phyloP scores from a whole-genome alignment of 1,284 basidiomycete species.

The Singerocomus inundabilis region DNA sequence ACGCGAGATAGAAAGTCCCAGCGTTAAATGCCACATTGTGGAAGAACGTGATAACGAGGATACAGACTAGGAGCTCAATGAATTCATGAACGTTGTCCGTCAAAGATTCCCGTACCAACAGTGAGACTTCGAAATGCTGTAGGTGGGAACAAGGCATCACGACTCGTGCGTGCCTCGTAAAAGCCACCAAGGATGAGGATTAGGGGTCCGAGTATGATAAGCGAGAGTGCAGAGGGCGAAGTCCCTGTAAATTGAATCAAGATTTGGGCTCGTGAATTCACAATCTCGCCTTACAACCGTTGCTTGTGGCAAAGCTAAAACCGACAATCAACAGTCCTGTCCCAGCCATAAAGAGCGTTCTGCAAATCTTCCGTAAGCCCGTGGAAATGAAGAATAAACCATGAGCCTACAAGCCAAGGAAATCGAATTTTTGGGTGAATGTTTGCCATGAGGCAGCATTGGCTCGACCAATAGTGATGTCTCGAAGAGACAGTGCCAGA shows the following conservation, averaged over 20 bases:
- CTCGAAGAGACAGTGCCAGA: slow-evolving; percentile 55
- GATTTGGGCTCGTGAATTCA: slow-evolving; percentile 7
- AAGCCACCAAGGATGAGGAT: slow-evolving; percentile 56
- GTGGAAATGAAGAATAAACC: slow-evolving; percentile 15
- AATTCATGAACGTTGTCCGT: slow-evolving; percentile 14
- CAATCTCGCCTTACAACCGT: slow-evolving; percentile 56
- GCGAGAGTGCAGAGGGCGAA: slow-evolving; percentile 54
- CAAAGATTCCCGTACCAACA: slow-evolving; percentile 45
- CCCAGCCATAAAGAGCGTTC: slow-evolving; percentile 70
- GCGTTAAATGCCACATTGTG: slow-evolving; percentile 80
- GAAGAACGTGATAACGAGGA: slow-evolving; percentile 68
- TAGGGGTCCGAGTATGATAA: slow-evolving; percentile 54
- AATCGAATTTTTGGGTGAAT: slow-evolving; percentile 63
- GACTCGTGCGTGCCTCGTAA: slow-evolving; percentile 62
- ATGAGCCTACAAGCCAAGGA: slow-evolving; percentile 64
- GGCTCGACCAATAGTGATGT: slow-evolving; percentile 46
- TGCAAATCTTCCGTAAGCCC: slow-evolving; percentile 34
- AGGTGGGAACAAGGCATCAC: slow-evolving; percentile 71
- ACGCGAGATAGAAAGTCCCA: slow-evolving; percentile 77
- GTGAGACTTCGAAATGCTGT: slow-evolving; percentile 57
- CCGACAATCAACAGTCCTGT: slow-evolving; percentile 72
- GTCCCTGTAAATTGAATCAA: slow-evolving; percentile 47
- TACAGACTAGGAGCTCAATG: slow-evolving; percentile 46
- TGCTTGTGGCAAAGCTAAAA: slow-evolving; percentile 67
- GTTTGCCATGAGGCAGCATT: slow-evolving; percentile 53